A percentile compares a stretch with the other conserved stretches of the same genome.
These are phyloP conservation scores for Bisporella sp. DNA, from an alignment of 2,329 filamentous ascomycete genomes.

Conservation along the genomic window DNA sequence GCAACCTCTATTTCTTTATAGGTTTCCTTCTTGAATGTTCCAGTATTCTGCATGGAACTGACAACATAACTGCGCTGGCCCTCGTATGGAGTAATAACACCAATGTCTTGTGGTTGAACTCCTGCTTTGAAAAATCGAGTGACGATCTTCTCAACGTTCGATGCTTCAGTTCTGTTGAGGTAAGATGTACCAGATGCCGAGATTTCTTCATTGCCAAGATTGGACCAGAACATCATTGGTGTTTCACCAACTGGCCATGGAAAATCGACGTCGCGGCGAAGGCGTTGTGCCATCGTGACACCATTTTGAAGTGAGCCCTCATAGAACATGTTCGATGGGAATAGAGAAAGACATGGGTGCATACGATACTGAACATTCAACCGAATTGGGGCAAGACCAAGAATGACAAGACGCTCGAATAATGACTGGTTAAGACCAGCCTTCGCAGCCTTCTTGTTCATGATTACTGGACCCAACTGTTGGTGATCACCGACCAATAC, in stretches of 20 bases:
- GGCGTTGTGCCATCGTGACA: conserved; percentile 79
- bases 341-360: conserved; percentile 95
- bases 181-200: conserved; percentile 97
- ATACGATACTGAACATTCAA: conserved; percentile 98
- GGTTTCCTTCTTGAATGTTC: conserved; percentile 94
- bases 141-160: conserved; percentile 97
- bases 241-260: conserved; percentile 92
- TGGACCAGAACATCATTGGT: conserved; percentile 99
- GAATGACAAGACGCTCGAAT: conserved; percentile 89
- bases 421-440: conserved; percentile 97
- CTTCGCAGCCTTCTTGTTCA: conserved; percentile 99
- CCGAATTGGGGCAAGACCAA: conserved; percentile 85
- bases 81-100: conserved; percentile 98
- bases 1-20: conserved; percentile 99
- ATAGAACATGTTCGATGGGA: conserved; percentile 99
- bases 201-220: conserved; percentile 95
- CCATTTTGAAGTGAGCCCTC: conserved; percentile 96
- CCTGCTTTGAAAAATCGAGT: conserved; percentile 98
- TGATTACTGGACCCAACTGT: conserved; percentile 95
- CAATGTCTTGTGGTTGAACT: conserved; percentile 87
- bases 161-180: conserved; percentile 92
- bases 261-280: conserved; percentile 92
- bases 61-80: conserved; percentile 97
- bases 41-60: conserved; percentile 97
- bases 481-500: conserved; percentile 98